Conservation (phyloP, 805 yeast genomes). For the Hanseniaspora lindneri region DNA sequence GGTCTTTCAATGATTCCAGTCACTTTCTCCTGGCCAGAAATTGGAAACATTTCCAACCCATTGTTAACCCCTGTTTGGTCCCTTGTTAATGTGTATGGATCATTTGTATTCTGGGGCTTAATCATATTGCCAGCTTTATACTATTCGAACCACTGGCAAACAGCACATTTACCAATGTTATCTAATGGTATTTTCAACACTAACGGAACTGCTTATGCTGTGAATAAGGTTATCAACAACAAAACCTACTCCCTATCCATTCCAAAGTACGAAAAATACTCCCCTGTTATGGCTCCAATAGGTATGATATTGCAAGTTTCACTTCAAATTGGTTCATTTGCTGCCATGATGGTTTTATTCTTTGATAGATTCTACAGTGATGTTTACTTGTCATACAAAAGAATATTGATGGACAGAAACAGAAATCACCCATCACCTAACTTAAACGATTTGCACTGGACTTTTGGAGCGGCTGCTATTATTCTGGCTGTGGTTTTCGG, state of each 20-base stretch:
- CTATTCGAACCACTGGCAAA: constrained; percentile 45
- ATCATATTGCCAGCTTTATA: constrained; percentile 39
- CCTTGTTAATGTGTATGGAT: constrained; percentile 36
- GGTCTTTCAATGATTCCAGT: constrained; percentile 58
- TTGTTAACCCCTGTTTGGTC: constrained; percentile 49
- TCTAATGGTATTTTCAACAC: constrained; percentile 37
- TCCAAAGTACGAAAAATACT: constrained; percentile 42
- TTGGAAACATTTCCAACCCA: constrained; percentile 49
- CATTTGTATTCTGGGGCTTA: constrained; percentile 42
- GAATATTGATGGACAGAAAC: constrained; percentile 17
- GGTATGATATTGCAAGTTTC: constrained; percentile 53
- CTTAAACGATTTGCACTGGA: constrained; percentile 42
- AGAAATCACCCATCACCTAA: constrained; percentile 27
- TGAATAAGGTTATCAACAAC: constrained; percentile 36
- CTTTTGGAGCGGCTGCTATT: constrained; percentile 50
- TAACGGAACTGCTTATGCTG: constrained; percentile 33
- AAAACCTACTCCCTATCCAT: constrained; percentile 29
- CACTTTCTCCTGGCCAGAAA: constrained; percentile 59
- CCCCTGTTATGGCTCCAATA: constrained; percentile 51
- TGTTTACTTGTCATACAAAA: constrained; percentile 33
- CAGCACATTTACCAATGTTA: constrained; percentile 48
- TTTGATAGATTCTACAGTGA: constrained; percentile 43
- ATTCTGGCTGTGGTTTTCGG: constrained; percentile 37
- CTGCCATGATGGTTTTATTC: constrained; percentile 42
- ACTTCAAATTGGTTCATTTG: constrained; percentile 47